These are phyloP conservation scores for Lachnellula subtilissima DNA, from an alignment of 2,329 filamentous ascomycete species.

Conservation along the genomic window DNA sequence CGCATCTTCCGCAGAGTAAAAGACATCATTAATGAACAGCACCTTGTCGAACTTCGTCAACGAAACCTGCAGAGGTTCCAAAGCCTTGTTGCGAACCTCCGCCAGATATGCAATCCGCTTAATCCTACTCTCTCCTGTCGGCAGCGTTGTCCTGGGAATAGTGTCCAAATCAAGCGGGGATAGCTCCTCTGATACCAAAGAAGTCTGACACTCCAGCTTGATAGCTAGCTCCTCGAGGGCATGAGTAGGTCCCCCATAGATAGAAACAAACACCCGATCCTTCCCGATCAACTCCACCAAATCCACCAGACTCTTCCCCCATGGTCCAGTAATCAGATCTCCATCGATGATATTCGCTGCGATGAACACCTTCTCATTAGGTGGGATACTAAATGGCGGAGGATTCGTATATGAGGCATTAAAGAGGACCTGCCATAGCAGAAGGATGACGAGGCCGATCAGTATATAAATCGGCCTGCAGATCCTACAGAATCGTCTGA, in stretches of 20 bases:
- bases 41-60: conserved; percentile 49
- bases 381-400: conserved; percentile 38
- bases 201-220: conserved; percentile 42
- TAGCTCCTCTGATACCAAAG: conserved; percentile 56
- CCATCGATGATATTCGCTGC: conserved; percentile 69
- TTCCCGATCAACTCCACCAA: conserved; percentile 62
- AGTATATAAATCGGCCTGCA: conserved; percentile 25
- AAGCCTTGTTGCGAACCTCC: conserved; percentile 65
- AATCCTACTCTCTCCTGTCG: conserved; percentile 56
- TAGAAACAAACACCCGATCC: conserved; percentile 64
- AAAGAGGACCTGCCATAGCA: conserved; percentile 28
- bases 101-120: conserved; percentile 73
- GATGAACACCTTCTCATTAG: conserved; percentile 66
- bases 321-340: conserved; percentile 55
- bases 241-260: conserved; percentile 58
- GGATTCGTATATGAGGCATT: conserved; percentile 41
- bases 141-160: conserved; percentile 56
- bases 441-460: conserved; percentile 16
- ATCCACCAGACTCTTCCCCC: conserved; percentile 56
- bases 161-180: conserved; percentile 45
- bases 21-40: conserved; percentile 65
- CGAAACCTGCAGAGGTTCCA: conserved; percentile 54
- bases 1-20: conserved; percentile 47
- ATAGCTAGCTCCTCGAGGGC: conserved; percentile 51
- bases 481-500: conserved; percentile 3